Base-by-base conservation (phyloP, 805 yeast genomes). In the Candida maris region DNA sequence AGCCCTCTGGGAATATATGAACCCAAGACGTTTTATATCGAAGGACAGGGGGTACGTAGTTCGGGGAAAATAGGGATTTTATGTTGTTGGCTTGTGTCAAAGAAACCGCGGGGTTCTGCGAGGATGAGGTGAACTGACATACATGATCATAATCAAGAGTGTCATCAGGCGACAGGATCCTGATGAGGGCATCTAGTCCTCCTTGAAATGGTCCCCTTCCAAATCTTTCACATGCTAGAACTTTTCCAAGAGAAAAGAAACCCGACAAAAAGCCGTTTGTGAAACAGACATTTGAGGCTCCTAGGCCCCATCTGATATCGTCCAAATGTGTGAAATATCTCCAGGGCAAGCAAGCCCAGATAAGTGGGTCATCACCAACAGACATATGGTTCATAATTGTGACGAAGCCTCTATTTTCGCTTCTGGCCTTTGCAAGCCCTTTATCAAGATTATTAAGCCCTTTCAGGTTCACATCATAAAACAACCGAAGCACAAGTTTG, bases 321-420 rank as follows among this genome's bases (percentile, higher is more conserved):
- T 79, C 83, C 13, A 84, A 63, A 38, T 77, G 75, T 10, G 65
- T 59, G 48, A 76, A 83, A 48, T 74, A 75, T 25, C 77, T 68
- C 75, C 80, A 71, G 0, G 97, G 96, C 39, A 89, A 67, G 23
- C 83, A 75, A 0, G 94, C 95, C 85, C 94, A 91, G 29, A 86
- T 64, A 23, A 85, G 71, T 0, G 98, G 98, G 54, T 91, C 98
- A 57, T 91, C 98, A 17, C 87, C 84, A 21, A 74, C 84, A 3
- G 89, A 81, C 93, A 86, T 85, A 54, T 88, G 96, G 58, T 89
- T 89, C 95, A 87, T 86, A 12, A 86, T 73, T 0, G 97, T 91
- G 43, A 91, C 48, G 2, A 91, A 58, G 0, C 93, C 83, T 30
- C 97, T 64, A 41, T 82, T 77, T 49, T 88, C 91, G 1, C 50